A percentile compares a stretch with the other conserved stretches of the same genome.
Conservation (phyloP, 495 filamentous ascomycete genomes). For the Rhizodiscina lignyota region DNA sequence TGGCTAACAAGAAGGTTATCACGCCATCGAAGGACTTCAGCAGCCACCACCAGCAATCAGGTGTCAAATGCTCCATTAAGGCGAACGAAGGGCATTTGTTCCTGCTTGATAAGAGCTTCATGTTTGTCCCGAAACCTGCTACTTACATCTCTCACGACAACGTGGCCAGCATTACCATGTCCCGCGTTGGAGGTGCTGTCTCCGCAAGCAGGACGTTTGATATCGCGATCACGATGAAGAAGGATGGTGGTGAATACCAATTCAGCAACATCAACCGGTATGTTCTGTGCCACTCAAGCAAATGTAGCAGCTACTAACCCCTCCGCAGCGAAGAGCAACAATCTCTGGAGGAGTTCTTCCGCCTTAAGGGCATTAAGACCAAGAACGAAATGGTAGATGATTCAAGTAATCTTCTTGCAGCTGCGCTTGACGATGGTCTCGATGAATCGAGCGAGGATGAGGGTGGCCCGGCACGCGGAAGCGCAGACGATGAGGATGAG, state of each 20-base stretch:
- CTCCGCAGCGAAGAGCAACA: conserved; percentile 68
- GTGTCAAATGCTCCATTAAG: conserved; percentile 98
- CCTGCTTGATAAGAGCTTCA: conserved; percentile 94
- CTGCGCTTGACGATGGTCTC: conserved; percentile 62
- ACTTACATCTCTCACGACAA: conserved; percentile 92
- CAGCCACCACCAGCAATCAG: conserved; percentile 80
- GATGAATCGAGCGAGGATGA: conserved; percentile 73
- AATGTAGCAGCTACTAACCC: conserved; percentile 1
- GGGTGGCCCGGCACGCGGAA: conserved; percentile 59
- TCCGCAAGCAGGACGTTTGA: conserved; percentile 94
- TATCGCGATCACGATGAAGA: conserved; percentile 79
- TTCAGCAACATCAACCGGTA: conserved; percentile 98
- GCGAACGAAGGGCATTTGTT: conserved; percentile 95
- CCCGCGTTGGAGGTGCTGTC: conserved; percentile 82
- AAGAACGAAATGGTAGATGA: conserved; percentile 89
- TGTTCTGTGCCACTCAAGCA: conserved; percentile 9
- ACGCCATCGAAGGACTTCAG: conserved; percentile 87
- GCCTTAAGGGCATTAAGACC: conserved; percentile 76
- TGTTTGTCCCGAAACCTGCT: conserved; percentile 97
- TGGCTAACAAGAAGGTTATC: conserved; percentile 86
- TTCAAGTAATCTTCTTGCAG: conserved; percentile 52
- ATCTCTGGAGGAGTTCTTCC: conserved; percentile 90
- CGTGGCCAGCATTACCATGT: conserved; percentile 78
- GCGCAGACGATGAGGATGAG: conserved; percentile 90
- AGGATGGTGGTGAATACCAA: conserved; percentile 60